A percentile compares a stretch with the other conserved stretches of the same genome.
phyloP scores from a whole-genome alignment of 768 basidiomycete species.

The Tephrocybe sp. region DNA sequence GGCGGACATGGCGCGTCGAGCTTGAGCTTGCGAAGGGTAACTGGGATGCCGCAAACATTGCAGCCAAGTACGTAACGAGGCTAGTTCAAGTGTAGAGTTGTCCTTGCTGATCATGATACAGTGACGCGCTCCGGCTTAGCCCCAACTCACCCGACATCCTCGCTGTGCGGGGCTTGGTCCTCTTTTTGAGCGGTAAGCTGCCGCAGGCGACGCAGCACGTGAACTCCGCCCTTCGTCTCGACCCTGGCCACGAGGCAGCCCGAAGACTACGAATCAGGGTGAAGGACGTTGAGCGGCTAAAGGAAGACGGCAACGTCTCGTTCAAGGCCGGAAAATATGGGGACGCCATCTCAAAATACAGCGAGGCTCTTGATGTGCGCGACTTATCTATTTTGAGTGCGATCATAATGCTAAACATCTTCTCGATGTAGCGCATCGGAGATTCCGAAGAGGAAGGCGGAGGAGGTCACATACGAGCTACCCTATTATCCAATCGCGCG shows the following conservation, averaged over 20 bases:
- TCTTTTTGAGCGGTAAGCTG: conserved; percentile 72
- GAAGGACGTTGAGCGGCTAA: conserved; percentile 79
- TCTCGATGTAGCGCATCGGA: conserved; percentile 74
- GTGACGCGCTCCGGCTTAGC: conserved; percentile 73
- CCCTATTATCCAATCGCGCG: conserved; percentile 81
- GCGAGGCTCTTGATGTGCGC: conserved; percentile 74
- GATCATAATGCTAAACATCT: neutral
- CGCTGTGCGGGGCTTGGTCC: conserved; percentile 72
- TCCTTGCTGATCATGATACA: conserved; percentile 26
- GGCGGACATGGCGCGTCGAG: conserved; percentile 80
- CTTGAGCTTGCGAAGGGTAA: conserved; percentile 70
- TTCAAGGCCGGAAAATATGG: conserved; percentile 64
- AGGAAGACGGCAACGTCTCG: conserved; percentile 80
- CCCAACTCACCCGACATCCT: conserved; percentile 80
- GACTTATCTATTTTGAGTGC: too few relatives aligned
- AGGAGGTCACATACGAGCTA: conserved; percentile 81
- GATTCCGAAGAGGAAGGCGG: conserved; percentile 67
- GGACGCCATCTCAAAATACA: conserved; percentile 70
- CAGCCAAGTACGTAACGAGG: conserved; percentile 78
- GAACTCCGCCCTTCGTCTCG: conserved; percentile 69
- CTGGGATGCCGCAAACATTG: conserved; percentile 70
- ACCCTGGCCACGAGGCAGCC: conserved; percentile 75
- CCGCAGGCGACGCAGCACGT: conserved; percentile 73
- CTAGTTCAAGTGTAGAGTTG: too few relatives aligned
- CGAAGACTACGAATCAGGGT: conserved; percentile 72